These are phyloP conservation scores for Alternaria solani DNA, from an alignment of 2,329 filamentous ascomycete species.

Conservation along the genomic window DNA sequence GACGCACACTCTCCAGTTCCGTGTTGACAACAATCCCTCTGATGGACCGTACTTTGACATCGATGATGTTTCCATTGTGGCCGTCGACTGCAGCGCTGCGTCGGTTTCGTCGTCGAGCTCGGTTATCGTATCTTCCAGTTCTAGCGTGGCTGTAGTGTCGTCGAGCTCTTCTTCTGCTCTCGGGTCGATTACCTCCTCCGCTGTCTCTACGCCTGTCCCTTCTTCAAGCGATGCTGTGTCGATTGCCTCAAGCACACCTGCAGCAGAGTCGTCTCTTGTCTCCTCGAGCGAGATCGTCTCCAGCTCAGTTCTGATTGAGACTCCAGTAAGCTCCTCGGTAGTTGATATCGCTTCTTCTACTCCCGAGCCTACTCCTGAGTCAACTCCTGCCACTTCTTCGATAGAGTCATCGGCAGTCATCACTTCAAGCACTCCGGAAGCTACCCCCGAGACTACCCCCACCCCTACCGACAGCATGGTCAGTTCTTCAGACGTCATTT, in stretches of 20 bases:
- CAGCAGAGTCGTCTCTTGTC: neutral
- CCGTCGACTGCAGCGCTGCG: neutral
- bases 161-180: neutral
- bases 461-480: neutral
- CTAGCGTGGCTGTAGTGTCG: neutral
- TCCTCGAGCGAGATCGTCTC: neutral
- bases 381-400: conserved; percentile 9
- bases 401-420: neutral
- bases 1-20: neutral
- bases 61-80: neutral
- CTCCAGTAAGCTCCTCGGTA: neutral
- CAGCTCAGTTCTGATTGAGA: neutral
- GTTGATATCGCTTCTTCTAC: neutral
- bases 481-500: neutral
- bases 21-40: neutral
- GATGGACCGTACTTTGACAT: neutral
- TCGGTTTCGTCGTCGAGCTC: neutral
- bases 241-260: neutral
- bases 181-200: neutral
- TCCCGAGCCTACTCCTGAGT: neutral
- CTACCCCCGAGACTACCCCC: neutral
- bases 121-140: neutral
- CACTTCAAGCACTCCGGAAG: neutral
- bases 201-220: neutral
- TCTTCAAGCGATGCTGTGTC: neutral